These are phyloP conservation scores for Triangularia verruculosa DNA, from an alignment of 2,329 filamentous ascomycete genomes.

Conservation along the genomic window DNA sequence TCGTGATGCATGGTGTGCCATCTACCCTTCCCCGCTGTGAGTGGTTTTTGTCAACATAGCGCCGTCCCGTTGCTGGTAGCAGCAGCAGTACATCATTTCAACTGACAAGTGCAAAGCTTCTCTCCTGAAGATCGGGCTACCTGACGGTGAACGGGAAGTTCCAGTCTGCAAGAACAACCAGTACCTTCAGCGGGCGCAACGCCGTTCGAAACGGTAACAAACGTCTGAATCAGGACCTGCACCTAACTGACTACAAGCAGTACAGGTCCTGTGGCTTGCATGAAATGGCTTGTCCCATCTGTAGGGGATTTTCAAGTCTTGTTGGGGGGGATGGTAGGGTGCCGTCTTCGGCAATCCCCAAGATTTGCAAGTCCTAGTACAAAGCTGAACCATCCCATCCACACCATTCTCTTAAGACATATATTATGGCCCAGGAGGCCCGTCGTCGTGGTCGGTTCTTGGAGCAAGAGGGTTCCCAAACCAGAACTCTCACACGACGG, in stretches of 20 bases:
- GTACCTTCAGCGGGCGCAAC: not conserved
- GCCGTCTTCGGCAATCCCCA: constrained; percentile 8
- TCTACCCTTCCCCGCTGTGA: not conserved
- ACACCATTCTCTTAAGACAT: constrained; percentile 7
- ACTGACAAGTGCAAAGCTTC: not conserved
- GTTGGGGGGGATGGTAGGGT: not conserved
- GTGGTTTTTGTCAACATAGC: not conserved
- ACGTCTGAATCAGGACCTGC: constrained; percentile 3
- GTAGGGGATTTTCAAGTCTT: constrained; percentile 8
- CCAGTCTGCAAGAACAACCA: not conserved
- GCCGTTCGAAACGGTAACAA: constrained; percentile 7
- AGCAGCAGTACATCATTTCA: not conserved
- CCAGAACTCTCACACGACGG: not conserved
- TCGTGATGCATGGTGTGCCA: not conserved
- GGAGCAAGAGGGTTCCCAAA: not conserved
- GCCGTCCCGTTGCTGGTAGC: not conserved
- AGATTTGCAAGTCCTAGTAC: constrained; percentile 1
- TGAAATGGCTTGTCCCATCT: constrained; percentile 6
- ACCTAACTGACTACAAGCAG: not conserved
- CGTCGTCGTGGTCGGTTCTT: not conserved
- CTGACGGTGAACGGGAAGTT: not conserved
- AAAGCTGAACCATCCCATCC: constrained; percentile 8
- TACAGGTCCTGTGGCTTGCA: constrained; percentile 8
- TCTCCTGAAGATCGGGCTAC: not conserved
- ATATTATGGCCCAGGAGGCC: constrained; percentile 3